Conservation (phyloP, 495 filamentous ascomycete species). For the Podospora appendiculata region DNA sequence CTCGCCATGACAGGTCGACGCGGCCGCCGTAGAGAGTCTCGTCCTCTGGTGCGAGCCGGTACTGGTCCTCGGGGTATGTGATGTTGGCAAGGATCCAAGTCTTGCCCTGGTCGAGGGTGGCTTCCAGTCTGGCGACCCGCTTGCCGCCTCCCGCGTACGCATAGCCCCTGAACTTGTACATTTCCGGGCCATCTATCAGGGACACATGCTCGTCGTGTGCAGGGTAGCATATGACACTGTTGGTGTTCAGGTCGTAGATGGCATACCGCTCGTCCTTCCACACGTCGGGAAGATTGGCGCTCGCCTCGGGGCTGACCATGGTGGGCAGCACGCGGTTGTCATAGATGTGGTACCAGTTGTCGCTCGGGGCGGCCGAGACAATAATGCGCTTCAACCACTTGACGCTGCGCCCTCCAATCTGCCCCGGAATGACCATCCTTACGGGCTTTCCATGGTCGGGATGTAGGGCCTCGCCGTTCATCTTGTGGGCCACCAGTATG, state of each 20-base stretch:
- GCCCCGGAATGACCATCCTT: conserved; percentile 79
- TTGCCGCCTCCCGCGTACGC: conserved; percentile 89
- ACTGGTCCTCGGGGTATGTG: conserved; percentile 80
- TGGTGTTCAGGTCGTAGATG: conserved; percentile 89
- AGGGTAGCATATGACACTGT: conserved; percentile 76
- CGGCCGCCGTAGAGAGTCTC: conserved; percentile 67
- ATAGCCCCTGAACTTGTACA: conserved; percentile 70
- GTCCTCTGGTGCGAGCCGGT: conserved; percentile 56
- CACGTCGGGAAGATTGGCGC: conserved; percentile 64
- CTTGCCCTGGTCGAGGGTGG: conserved; percentile 78
- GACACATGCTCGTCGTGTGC: conserved; percentile 67
- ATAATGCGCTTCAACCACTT: conserved; percentile 91
- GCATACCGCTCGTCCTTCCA: conserved; percentile 93
- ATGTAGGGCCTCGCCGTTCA: conserved; percentile 80
- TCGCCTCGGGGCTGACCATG: conserved; percentile 76
- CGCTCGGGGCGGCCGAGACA: conserved; percentile 69
- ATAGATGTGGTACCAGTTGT: conserved; percentile 96
- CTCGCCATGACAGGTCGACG: conserved; percentile 76
- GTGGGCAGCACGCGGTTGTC: conserved; percentile 91
- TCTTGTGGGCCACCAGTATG: conserved; percentile 84
- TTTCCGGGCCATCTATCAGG: conserved; percentile 38
- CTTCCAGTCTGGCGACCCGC: conserved; percentile 73
- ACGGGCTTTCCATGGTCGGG: conserved; percentile 89
- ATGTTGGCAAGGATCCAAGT: conserved; percentile 78
- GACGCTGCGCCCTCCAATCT: conserved; percentile 90